A percentile compares a stretch with the other conserved stretches of the same genome.
phyloP scores from a whole-genome alignment of 208 protist genomes.

The Blastocrithidia nonstop region DNA sequence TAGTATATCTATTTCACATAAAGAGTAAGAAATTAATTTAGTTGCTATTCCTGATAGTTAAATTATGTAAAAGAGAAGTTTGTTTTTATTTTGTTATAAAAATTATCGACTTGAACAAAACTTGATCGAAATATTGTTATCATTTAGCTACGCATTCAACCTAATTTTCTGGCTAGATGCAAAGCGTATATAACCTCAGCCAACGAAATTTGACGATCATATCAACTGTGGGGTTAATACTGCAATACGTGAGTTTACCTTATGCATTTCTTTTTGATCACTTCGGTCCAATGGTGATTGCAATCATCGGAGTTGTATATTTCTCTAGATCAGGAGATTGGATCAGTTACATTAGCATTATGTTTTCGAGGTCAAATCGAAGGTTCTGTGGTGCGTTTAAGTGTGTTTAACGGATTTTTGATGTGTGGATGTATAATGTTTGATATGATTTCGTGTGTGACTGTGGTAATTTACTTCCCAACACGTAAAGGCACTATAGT shows the following conservation, averaged over 20 bases:
- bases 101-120: no score
- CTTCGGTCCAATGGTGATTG: slow-evolving; percentile 21
- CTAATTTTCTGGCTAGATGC: slow-evolving; percentile 23
- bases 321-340: slow-evolving; percentile 17
- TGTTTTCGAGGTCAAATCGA: slow-evolving; percentile 23
- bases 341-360: slow-evolving; percentile 19
- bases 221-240: slow-evolving; percentile 18
- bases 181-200: slow-evolving; percentile 15
- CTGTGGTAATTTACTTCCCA: slow-evolving; percentile 37
- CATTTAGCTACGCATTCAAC: slow-evolving; percentile 36
- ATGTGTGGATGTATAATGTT: slow-evolving; percentile 22
- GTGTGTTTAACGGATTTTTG: slow-evolving; percentile 23
- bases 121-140: slow-evolving; percentile 27
- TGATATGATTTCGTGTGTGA: slow-evolving; percentile 27
- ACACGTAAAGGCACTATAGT: slow-evolving; percentile 21
- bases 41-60: no score
- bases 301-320: slow-evolving; percentile 9
- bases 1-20: no score
- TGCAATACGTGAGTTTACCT: slow-evolving; percentile 20
- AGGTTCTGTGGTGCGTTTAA: slow-evolving; percentile 13
- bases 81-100: no score
- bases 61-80: no score
- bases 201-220: slow-evolving; percentile 34
- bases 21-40: no score
- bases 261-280: slow-evolving; percentile 36